phyloP scores from a whole-genome alignment of 2,329 filamentous ascomycete species.

The Ceratocystis huliohia region DNA sequence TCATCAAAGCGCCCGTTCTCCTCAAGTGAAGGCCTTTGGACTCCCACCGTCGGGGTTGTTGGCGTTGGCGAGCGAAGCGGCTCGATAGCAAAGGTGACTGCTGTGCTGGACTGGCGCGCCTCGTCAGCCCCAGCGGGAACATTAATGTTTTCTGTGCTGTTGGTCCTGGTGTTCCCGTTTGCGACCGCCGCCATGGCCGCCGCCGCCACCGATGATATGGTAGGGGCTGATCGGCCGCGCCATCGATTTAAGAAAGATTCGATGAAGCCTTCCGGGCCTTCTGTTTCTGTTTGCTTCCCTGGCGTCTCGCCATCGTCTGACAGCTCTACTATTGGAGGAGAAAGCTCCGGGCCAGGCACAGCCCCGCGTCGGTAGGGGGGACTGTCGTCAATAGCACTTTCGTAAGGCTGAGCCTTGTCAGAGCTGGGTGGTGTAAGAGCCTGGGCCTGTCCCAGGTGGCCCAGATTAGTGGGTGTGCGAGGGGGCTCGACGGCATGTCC shows the following conservation, averaged over 20 bases:
- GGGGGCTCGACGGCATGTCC: constrained; percentile 25
- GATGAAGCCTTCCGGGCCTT: constrained; percentile 10
- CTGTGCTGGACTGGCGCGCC: background rate
- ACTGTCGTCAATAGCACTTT: background rate
- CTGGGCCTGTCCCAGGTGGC: background rate
- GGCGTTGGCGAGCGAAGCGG: background rate
- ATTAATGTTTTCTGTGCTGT: background rate
- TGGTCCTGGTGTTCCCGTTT: background rate
- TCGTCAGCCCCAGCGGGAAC: background rate
- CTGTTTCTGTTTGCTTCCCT: background rate
- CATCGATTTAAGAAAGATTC: constrained; percentile 11
- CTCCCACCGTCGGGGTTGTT: background rate
- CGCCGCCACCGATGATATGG: constrained; percentile 6
- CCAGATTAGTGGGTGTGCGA: background rate
- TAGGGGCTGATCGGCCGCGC: constrained; percentile 6
- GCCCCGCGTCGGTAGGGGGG: background rate
- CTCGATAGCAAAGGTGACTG: background rate
- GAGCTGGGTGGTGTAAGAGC: constrained; percentile 7
- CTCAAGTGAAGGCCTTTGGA: constrained; percentile 5
- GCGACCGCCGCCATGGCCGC: constrained; percentile 11
- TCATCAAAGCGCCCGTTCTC: background rate
- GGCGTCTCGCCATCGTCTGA: background rate
- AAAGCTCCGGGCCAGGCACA: background rate
- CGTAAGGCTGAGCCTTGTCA: background rate
- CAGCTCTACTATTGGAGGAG: background rate